Evolutionary conservation across 2,329 filamentous ascomycete genomes (phyloP).

Genomic region (Fusarium paranaense): DNA sequence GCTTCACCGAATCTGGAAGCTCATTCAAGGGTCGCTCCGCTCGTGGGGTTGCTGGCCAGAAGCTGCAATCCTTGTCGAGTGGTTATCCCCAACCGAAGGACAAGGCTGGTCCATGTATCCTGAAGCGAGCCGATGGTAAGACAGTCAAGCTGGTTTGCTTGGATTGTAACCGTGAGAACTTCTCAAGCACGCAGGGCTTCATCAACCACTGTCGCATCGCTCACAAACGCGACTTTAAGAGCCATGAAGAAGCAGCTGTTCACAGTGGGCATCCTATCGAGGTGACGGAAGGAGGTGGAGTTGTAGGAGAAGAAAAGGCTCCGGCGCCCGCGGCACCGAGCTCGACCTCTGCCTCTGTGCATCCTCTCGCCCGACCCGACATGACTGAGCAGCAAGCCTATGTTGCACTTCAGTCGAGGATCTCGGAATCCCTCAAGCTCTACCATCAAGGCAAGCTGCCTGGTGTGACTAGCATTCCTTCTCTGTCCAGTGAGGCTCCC

Average conservation of each 20-base stretch:
- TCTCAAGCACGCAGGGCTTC: conserved; percentile 97
- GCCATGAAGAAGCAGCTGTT: conserved; percentile 92
- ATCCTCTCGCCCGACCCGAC: conserved; percentile 56
- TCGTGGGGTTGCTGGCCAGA: conserved; percentile 67
- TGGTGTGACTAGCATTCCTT: conserved; percentile 60
- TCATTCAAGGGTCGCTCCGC: conserved; percentile 62
- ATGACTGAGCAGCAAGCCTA: conserved; percentile 66
- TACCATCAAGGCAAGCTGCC: conserved; percentile 65
- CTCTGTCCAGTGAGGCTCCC: conserved; percentile 27
- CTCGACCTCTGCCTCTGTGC: conserved; percentile 43
- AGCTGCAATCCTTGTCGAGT: conserved; percentile 75
- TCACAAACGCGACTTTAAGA: conserved; percentile 93
- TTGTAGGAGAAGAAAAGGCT: conserved; percentile 42
- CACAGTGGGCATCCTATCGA: conserved; percentile 88
- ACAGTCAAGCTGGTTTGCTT: conserved; percentile 91
- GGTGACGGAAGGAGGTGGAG: conserved; percentile 33
- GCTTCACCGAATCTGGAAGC: conserved; percentile 59
- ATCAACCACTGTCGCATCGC: conserved; percentile 99
- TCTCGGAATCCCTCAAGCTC: conserved; percentile 64
- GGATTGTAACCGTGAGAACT: conserved; percentile 89
- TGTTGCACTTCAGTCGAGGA: conserved; percentile 62
- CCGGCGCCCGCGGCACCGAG: conserved; percentile 18
- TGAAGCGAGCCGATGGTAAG: conserved; percentile 87
- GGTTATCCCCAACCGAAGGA: conserved; percentile 82
- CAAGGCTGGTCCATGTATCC: conserved; percentile 83